Evolutionary conservation across 345 rosid species (phyloP), one percentile per base, ranked within the genome.

Genomic region (Erucastrum elatum): DNA sequence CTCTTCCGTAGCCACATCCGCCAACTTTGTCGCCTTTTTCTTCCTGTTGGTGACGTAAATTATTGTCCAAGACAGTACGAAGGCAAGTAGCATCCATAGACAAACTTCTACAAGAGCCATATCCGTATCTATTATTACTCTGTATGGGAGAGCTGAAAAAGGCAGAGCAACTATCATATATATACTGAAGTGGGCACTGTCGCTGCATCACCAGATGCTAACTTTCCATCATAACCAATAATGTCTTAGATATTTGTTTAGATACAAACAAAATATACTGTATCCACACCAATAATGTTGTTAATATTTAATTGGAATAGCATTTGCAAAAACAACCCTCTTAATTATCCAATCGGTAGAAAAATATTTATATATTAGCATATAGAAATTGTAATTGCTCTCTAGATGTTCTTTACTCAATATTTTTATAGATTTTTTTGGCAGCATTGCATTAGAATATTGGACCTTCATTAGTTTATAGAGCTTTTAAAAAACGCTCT

Each of bases 51-150:
- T 9, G 3, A 72, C 6, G 62, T 65, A 21, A 6, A 72, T 29
- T 5, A 66, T 12, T n/a, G 55, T 65, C 73, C 68, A 78, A n/a
- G 72, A 72, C 3, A 78, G 2, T 35, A 44, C 30, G 39, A 58
- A 58, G 16, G 30, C 41, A n/a, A 78, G 68, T 66, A 66, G 16
- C 55, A 72, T 65, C 77, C 72, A 72, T 39, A 72, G 6, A 29
- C 63, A 72, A 6, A 56, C 12, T 16, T 71, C 11, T 12, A 33
- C 8, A 8, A 70, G 64, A 26, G 15, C 70, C 70, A 63, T 10
- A 21, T 76, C 69, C 75, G 58, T 53, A 53, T 34, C 8, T 27
- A 27, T 15, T 21, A 51, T 55, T 37, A 69, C n/a, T 17, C 11
- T 10, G 49, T 68, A 66, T 41, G 34, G 11, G 70, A 66, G 55